Evolutionary conservation across 805 yeast species (phyloP).

Genomic region (Cyberlindnera xishuangbannaensis): DNA sequence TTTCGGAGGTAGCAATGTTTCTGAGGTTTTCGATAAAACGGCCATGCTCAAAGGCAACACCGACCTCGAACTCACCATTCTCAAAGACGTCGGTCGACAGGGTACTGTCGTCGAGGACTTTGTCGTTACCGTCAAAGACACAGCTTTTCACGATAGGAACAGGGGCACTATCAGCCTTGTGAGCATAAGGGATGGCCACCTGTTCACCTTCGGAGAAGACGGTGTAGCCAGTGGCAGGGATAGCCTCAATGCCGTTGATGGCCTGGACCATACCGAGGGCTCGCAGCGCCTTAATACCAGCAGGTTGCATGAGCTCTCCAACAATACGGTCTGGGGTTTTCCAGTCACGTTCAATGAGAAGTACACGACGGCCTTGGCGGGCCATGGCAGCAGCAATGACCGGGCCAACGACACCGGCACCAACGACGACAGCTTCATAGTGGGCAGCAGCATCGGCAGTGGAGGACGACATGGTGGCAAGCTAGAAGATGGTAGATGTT

Average conservation of each 20-base stretch:
- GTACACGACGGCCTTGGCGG: slow-evolving; percentile 79
- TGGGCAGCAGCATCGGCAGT: no score
- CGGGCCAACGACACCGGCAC: slow-evolving; percentile 99
- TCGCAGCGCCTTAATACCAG: slow-evolving; percentile 80
- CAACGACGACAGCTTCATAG: slow-evolving; percentile 84
- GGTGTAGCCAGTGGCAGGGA: slow-evolving; percentile 73
- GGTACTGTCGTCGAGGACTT: slow-evolving; percentile 44
- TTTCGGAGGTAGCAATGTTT: slow-evolving; percentile 56
- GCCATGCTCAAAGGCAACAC: slow-evolving; percentile 93
- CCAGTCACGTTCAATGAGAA: slow-evolving; percentile 81
- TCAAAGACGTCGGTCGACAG: slow-evolving; percentile 51
- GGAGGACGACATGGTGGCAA: no score
- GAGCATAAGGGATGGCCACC: slow-evolving; percentile 67
- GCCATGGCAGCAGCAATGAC: slow-evolving; percentile 87
- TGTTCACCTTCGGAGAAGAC: slow-evolving; percentile 57
- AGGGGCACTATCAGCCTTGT: slow-evolving; percentile 43
- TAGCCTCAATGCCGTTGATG: slow-evolving; percentile 70
- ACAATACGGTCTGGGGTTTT: slow-evolving; percentile 91
- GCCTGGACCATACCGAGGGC: slow-evolving; percentile 80
- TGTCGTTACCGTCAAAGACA: slow-evolving; percentile 55
- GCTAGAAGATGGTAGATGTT: no score
- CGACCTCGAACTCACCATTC: slow-evolving; percentile 48
- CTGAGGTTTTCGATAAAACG: slow-evolving; percentile 76
- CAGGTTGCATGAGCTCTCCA: slow-evolving; percentile 96
- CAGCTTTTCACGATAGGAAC: slow-evolving; percentile 48